These are phyloP conservation scores for Phytopythium helicoides DNA, from an alignment of 352 stramenopile genomes.

Conservation along the genomic window DNA sequence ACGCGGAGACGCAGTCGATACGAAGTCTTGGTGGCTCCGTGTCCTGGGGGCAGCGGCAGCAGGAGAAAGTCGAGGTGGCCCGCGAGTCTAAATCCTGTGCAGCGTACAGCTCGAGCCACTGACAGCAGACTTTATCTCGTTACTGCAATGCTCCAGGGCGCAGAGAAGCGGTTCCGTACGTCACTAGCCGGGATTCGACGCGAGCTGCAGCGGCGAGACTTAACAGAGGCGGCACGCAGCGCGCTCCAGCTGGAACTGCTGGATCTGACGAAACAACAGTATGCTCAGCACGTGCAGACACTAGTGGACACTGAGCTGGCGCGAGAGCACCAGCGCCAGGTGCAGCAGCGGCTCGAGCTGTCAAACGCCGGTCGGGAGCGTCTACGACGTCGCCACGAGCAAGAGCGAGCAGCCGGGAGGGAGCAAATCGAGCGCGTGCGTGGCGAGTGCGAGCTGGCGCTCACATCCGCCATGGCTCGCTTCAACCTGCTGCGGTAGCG, in stretches of 20 bases:
- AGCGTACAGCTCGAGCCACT: too few relatives aligned
- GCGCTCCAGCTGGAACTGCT: conserved; percentile 51
- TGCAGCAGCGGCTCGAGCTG: conserved; percentile 46
- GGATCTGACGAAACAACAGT: conserved; percentile 60
- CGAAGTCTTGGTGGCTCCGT: conserved; percentile 44
- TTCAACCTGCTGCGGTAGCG: conserved; percentile 68
- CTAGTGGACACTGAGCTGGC: conserved; percentile 62
- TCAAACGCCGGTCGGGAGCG: conserved; percentile 38
- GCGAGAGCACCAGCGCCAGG: conserved; percentile 58
- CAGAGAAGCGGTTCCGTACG: conserved; percentile 38
- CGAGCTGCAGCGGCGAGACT: conserved; percentile 41
- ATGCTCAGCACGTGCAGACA: conserved; percentile 46
- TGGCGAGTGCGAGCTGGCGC: conserved; percentile 62
- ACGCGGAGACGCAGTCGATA: conserved; percentile 58
- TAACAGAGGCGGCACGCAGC: conserved; percentile 30
- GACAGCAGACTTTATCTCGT: too few relatives aligned
- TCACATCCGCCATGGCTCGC: conserved; percentile 58
- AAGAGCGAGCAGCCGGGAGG: conserved; percentile 50
- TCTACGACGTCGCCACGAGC: conserved; percentile 47
- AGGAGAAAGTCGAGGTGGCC: conserved; percentile 43
- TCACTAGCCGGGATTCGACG: conserved; percentile 49
- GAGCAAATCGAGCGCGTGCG: conserved; percentile 61
- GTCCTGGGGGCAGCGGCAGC: conserved; percentile 49
- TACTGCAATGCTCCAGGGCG: conserved; percentile 28
- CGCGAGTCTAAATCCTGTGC: neutral